A percentile compares a stretch with the other conserved stretches of the same genome.
These are phyloP conservation scores for Tetrapisispora fleetii DNA, from an alignment of 805 yeast species.

Conservation along the genomic window DNA sequence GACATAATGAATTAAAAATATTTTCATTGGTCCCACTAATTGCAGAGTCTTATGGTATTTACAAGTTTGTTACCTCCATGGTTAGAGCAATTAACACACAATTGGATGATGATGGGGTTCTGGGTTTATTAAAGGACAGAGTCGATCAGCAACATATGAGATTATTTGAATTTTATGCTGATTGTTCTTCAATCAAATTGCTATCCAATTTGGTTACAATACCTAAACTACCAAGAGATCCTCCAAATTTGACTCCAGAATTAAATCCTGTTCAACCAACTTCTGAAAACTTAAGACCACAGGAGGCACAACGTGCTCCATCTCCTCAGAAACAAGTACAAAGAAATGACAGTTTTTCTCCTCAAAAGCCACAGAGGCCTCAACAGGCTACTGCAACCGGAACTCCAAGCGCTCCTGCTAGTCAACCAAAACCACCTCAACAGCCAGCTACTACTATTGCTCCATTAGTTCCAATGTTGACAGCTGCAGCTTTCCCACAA, in stretches of 20 bases:
- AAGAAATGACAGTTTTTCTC: background rate
- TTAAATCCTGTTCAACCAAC: background rate
- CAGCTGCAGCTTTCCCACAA: slow-evolving; percentile 10
- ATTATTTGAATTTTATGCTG: slow-evolving; percentile 77
- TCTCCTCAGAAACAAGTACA: background rate
- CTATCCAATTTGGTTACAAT: slow-evolving; percentile 60
- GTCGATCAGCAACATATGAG: slow-evolving; percentile 60
- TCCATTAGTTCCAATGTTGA: slow-evolving; percentile 13
- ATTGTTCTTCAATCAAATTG: slow-evolving; percentile 75
- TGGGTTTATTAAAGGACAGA: slow-evolving; percentile 62
- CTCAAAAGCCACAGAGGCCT: background rate
- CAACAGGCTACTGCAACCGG: slow-evolving; percentile 1
- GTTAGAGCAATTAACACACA: slow-evolving; percentile 72
- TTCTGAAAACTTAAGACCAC: background rate
- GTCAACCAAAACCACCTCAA: background rate
- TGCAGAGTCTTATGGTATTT: slow-evolving; percentile 85
- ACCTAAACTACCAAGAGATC: slow-evolving; percentile 30
- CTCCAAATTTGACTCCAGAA: slow-evolving; percentile 26
- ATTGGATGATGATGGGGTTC: slow-evolving; percentile 57
- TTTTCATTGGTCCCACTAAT: slow-evolving; percentile 85
- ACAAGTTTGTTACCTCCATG: slow-evolving; percentile 84
- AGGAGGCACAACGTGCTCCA: background rate
- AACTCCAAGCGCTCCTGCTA: background rate
- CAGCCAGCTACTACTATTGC: slow-evolving; percentile 1
- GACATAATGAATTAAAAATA: slow-evolving; percentile 60